phyloP scores from a whole-genome alignment of 768 basidiomycete species.

The Scleroderma bovista region DNA sequence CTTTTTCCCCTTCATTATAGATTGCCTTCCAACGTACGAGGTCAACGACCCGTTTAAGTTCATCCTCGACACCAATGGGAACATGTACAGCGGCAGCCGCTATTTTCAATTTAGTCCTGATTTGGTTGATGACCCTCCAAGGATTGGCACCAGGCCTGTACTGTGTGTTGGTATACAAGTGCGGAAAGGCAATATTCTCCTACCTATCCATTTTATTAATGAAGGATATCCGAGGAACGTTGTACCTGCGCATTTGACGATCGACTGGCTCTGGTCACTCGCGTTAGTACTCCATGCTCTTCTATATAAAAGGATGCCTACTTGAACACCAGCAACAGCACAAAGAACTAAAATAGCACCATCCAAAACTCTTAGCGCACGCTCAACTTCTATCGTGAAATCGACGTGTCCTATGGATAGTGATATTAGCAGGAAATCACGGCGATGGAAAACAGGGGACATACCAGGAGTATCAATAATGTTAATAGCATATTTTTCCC shows the following conservation, averaged over 20 bases:
- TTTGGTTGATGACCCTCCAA: slow-evolving; percentile 89
- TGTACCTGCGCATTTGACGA: slow-evolving; percentile 96
- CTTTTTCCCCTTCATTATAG: slow-evolving; percentile 93
- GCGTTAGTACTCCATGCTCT: not conserved
- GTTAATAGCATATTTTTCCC: slow-evolving; percentile 88
- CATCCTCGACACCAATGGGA: slow-evolving; percentile 86
- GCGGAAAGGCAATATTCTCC: slow-evolving; percentile 5
- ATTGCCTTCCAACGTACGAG: slow-evolving; percentile 91
- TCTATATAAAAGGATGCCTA: slow-evolving; percentile 23
- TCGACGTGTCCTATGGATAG: slow-evolving; percentile 85
- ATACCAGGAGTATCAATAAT: slow-evolving; percentile 97
- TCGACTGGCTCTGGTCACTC: slow-evolving; percentile 83
- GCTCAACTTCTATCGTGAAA: slow-evolving; percentile 98
- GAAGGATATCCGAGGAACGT: slow-evolving; percentile 92
- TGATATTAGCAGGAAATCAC: not conserved
- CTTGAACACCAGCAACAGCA: slow-evolving; percentile 95
- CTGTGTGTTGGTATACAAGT: not conserved
- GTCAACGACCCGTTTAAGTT: slow-evolving; percentile 89
- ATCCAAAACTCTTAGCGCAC: slow-evolving; percentile 92
- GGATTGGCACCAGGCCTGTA: slow-evolving; percentile 92
- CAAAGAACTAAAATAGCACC: slow-evolving; percentile 96
- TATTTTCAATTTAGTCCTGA: slow-evolving; percentile 86
- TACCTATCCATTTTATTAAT: slow-evolving; percentile 99
- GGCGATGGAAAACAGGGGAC: not conserved
- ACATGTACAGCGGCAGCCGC: slow-evolving; percentile 94